These are phyloP conservation scores for Pseudocercospora cruenta DNA, from an alignment of 2,329 filamentous ascomycete genomes.

Conservation along the genomic window DNA sequence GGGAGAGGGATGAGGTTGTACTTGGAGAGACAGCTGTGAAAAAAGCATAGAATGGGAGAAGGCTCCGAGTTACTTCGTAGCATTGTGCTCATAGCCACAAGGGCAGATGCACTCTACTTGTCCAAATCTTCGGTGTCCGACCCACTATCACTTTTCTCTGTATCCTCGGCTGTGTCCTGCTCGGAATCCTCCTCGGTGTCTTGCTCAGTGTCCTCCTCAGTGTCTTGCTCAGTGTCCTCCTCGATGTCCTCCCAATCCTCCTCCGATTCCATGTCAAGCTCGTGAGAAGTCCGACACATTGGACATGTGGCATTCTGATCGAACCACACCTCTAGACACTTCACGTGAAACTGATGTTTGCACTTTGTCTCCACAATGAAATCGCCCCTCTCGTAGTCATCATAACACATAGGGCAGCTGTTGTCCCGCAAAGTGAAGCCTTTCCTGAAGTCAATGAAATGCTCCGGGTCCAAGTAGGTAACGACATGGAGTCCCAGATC, in stretches of 20 bases:
- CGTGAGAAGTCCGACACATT: background rate
- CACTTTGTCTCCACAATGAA: background rate
- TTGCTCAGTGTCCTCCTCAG: background rate
- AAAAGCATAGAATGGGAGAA: background rate
- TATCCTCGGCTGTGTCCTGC: no score
- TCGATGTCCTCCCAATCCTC: background rate
- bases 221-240: background rate
- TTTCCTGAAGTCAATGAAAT: background rate
- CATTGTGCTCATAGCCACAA: background rate
- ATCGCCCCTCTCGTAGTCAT: background rate
- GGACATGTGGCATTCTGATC: background rate
- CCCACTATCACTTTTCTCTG: background rate
- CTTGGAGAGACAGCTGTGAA: background rate
- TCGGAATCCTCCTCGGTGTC: background rate
- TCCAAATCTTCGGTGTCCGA: background rate
- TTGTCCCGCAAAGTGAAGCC: background rate
- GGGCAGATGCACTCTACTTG: background rate
- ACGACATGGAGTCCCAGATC: background rate
- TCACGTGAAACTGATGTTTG: background rate
- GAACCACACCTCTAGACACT: background rate
- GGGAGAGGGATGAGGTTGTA: background rate
- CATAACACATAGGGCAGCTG: background rate
- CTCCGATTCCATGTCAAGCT: background rate
- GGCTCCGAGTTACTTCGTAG: background rate
- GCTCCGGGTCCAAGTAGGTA: background rate